Conservation (phyloP, 345 rosid genomes). For the Aquilaria malaccensis region DNA sequence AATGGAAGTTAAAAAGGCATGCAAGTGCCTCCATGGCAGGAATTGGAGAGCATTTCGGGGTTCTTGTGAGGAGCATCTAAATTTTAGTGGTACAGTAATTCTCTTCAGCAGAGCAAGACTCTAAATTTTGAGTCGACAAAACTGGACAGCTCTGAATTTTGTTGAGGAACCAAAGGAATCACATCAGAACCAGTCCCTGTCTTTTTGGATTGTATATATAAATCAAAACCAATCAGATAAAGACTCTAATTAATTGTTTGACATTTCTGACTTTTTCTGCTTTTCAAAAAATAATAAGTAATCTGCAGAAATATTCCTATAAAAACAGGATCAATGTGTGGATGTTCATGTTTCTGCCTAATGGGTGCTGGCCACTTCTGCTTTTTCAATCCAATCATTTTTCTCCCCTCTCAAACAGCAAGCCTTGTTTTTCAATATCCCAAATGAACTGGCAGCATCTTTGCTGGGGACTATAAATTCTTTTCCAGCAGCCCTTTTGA, state of each 20-base stretch:
- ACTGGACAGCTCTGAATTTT: constrained; percentile 24
- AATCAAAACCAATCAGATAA: constrained; percentile 7
- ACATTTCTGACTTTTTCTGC: not conserved
- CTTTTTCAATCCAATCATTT: constrained; percentile 27
- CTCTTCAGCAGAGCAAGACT: no score
- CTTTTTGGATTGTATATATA: not conserved
- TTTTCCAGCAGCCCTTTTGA: constrained; percentile 11
- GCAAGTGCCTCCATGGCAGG: constrained; percentile 12
- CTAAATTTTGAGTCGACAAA: constrained; percentile 24
- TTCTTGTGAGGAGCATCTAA: constrained; percentile 6
- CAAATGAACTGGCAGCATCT: constrained; percentile 37
- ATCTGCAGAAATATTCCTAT: not conserved
- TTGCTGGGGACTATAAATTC: constrained; percentile 18
- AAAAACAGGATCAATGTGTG: not conserved
- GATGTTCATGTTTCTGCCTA: no score
- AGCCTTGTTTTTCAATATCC: constrained; percentile 6
- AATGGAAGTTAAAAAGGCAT: no score
- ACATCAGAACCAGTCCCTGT: not conserved
- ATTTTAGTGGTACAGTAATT: no score
- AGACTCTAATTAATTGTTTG: constrained; percentile 13
- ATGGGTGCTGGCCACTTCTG: constrained; percentile 13
- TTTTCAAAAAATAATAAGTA: no score
- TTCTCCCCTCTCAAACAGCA: constrained; percentile 20
- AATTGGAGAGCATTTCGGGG: constrained; percentile 1
- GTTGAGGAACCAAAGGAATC: constrained; percentile 24